A percentile compares a stretch with the other conserved stretches of the same genome.
phyloP scores from a whole-genome alignment of 192 early-diverging fungal species.

The Dispira simplex region DNA sequence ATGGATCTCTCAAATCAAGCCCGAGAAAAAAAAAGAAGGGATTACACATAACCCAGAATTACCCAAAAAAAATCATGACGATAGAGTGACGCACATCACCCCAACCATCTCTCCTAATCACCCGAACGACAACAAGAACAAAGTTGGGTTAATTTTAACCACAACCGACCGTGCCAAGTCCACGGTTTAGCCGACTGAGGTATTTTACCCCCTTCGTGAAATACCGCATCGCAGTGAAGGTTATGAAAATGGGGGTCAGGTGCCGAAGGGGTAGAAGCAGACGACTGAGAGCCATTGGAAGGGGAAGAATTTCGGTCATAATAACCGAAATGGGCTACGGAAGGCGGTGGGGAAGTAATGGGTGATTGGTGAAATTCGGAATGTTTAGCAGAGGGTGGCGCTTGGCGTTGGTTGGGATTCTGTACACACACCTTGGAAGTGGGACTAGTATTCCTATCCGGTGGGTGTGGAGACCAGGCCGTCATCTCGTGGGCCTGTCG shows the following conservation, averaged over 20 bases:
- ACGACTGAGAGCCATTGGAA: neutral
- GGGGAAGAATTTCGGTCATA: conserved; percentile 2
- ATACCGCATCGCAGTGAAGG: neutral
- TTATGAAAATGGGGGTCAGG: conserved; percentile 9
- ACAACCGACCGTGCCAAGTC: conserved; percentile 3
- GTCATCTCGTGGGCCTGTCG: no score
- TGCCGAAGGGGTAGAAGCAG: neutral
- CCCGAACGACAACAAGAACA: neutral
- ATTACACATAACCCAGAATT: no score
- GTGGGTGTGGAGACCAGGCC: no score
- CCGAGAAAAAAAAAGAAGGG: no score
- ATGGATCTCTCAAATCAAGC: no score
- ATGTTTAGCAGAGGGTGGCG: neutral
- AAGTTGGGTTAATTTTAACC: neutral
- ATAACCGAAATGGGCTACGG: neutral
- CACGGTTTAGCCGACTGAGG: conserved; percentile 4
- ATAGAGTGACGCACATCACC: no score
- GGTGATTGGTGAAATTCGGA: neutral
- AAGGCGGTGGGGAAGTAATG: neutral
- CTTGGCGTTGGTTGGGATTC: neutral
- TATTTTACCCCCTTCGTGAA: conserved; percentile 7
- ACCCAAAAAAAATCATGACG: no score
- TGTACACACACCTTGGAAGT: no score
- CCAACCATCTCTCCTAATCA: no score
- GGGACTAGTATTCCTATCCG: no score